Evolutionary conservation across 164 flowering plant species (phyloP).

Genomic region (Sextonia rubra): DNA sequence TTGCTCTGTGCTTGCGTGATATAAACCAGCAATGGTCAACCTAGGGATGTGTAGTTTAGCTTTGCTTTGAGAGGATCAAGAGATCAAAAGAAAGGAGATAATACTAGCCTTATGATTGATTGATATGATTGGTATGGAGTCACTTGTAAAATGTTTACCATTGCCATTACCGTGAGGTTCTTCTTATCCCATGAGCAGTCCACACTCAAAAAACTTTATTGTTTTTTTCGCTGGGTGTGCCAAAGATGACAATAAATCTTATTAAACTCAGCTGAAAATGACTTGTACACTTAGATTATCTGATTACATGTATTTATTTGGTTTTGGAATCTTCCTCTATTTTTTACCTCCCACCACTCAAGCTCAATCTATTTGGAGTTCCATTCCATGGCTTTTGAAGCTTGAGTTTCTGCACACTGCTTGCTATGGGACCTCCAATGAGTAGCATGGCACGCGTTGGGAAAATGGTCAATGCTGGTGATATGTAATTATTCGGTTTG

Average conservation of each 20-base stretch:
- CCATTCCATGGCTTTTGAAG: neutral
- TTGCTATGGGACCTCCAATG: neutral
- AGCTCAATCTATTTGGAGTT: neutral
- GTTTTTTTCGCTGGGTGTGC: neutral
- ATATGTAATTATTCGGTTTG: slow-evolving; percentile 1
- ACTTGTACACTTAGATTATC: neutral
- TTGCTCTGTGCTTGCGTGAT: neutral
- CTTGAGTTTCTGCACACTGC: neutral
- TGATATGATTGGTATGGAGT: slow-evolving; percentile 3
- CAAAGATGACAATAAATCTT: neutral
- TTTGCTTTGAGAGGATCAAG: neutral
- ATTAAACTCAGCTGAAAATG: neutral
- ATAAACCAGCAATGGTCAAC: neutral
- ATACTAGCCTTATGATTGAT: slow-evolving; percentile 16
- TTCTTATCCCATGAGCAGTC: neutral
- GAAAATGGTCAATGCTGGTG: neutral
- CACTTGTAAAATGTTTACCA: neutral
- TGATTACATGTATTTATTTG: neutral
- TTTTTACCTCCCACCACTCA: neutral
- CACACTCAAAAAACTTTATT: neutral
- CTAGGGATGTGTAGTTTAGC: slow-evolving; percentile 4
- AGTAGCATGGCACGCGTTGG: neutral
- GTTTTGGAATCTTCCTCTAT: neutral
- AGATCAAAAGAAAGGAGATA: neutral
- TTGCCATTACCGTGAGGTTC: neutral